These are phyloP conservation scores for Strigomonas oncopelti DNA, from an alignment of 208 protist genomes.

Conservation along the genomic window DNA sequence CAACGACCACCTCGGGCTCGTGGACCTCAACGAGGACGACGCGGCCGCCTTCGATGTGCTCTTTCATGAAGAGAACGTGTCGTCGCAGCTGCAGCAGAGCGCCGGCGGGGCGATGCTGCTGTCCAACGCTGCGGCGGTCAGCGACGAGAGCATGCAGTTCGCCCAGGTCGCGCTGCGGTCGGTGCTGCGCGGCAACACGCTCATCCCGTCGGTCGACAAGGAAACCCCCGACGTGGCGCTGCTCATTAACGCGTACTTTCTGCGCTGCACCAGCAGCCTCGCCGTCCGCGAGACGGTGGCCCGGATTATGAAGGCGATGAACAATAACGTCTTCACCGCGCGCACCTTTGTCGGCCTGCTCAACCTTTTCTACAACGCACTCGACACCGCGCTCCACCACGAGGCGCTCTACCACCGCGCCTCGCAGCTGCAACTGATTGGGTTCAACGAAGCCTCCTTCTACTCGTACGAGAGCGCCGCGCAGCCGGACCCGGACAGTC, in stretches of 20 bases:
- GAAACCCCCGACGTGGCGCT: conserved; percentile 24
- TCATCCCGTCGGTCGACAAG: conserved; percentile 36
- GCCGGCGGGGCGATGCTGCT: conserved; percentile 25
- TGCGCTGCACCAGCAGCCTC: conserved; percentile 22
- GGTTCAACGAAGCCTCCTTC: conserved; percentile 5
- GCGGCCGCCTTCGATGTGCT: conserved; percentile 37
- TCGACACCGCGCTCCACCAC: conserved; percentile 45
- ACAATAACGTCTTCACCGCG: conserved; percentile 34
- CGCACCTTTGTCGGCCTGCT: conserved; percentile 66
- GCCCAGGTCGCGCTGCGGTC: conserved; percentile 38
- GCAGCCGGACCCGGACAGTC: conserved; percentile 10
- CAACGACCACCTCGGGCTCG: conserved; percentile 9
- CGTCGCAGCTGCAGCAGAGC: conserved; percentile 26
- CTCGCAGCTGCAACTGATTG: neutral
- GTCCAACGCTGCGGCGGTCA: conserved; percentile 26
- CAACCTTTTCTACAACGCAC: conserved; percentile 63
- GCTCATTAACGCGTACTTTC: conserved; percentile 37
- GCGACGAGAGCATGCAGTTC: conserved; percentile 25
- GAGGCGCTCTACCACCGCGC: conserved; percentile 13
- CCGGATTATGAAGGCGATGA: conserved; percentile 46
- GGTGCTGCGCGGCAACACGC: conserved; percentile 42
- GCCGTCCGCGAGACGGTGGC: conserved; percentile 32
- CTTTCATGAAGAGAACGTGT: conserved; percentile 35
- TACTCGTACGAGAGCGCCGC: conserved; percentile 11
- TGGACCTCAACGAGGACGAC: conserved; percentile 34